Evolutionary conservation across 345 rosid species (phyloP).

Genomic region (Combretum micranthum): DNA sequence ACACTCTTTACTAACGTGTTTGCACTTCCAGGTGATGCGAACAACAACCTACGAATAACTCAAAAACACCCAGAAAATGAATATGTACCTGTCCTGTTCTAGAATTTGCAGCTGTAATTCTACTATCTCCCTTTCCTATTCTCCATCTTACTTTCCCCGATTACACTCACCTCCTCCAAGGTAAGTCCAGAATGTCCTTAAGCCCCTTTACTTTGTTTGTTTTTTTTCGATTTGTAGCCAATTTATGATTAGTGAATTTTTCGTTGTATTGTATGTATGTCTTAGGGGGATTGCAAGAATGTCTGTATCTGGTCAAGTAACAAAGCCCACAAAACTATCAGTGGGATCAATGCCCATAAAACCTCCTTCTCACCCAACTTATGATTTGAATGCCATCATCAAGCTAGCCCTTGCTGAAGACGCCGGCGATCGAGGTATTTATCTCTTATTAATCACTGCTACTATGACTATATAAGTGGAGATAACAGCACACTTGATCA

Average conservation of each 20-base stretch:
- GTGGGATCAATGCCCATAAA: slow-evolving; percentile 42
- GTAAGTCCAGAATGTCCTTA: slow-evolving; percentile 26
- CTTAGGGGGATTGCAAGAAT: slow-evolving; percentile 41
- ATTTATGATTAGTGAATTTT: background rate
- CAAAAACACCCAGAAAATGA: too few species aligned
- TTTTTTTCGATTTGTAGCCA: background rate
- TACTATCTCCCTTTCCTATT: slow-evolving; percentile 13
- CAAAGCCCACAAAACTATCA: slow-evolving; percentile 21
- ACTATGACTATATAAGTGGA: background rate
- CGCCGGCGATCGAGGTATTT: slow-evolving; percentile 86
- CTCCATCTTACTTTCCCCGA: slow-evolving; percentile 30
- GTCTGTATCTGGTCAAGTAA: slow-evolving; percentile 26
- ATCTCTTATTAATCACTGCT: background rate
- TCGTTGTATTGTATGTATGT: background rate
- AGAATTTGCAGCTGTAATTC: too few species aligned
- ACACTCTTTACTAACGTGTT: too few species aligned
- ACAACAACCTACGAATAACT: too few species aligned
- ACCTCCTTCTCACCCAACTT: slow-evolving; percentile 89
- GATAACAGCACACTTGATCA: background rate
- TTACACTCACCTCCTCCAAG: slow-evolving; percentile 34
- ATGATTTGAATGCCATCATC: slow-evolving; percentile 67
- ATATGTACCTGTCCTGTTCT: too few species aligned
- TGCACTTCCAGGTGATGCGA: too few species aligned
- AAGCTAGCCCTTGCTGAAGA: slow-evolving; percentile 84
- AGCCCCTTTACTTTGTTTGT: background rate